Evolutionary conservation across 2,329 filamentous ascomycete genomes (phyloP), one percentile per base, ranked within the genome.

Genomic region (Ascochyta lentis): DNA sequence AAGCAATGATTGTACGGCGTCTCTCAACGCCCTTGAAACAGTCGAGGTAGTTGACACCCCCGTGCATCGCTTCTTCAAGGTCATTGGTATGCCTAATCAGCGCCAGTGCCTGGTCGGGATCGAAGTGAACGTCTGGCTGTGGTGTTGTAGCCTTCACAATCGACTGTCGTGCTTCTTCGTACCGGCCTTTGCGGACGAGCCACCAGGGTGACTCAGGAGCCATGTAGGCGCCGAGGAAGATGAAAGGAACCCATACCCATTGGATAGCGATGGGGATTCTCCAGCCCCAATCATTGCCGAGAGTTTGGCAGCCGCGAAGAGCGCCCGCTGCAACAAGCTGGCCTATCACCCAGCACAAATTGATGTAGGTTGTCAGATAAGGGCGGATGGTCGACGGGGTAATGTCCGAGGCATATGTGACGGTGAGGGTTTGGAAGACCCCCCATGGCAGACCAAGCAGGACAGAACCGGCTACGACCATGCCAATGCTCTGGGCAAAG

Each of bases 251-350:
- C 87, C 87, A 90, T 74, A 90, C 86, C 88, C 89, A 91, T 75
- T 91, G 88, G 26, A 91, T 76, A 0, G 82, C 86, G 63, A 88
- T 89, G 1, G 69, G 69, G 15, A 89, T 86, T 40, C 85, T 81
- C 70, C 86, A 88, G 0, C 84, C 82, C 84, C 84, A 88, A 68
- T 89, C 80, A 61, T 89, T 86, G 6, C 81, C 71, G 35, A 86
- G 81, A 66, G 81, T 77, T 39, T 89, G 75, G 78, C 89, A 87
- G 54, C 82, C 43, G 5, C 47, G 42, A n/a, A 90, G 86, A 55
- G 89, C 86, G 19, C 85, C 86, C 52, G 88, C 86, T 35, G 84
- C 86, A 49, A 90, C 86, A 54, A 87, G 79, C 72, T 90, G 88
- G 15, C 88, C 56, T 4, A 54, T 87, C 27, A 89, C 76, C 86